These are phyloP conservation scores for Saccharomyces pastorianus DNA, from an alignment of 1,139 yeast species.

Conservation along the genomic window DNA sequence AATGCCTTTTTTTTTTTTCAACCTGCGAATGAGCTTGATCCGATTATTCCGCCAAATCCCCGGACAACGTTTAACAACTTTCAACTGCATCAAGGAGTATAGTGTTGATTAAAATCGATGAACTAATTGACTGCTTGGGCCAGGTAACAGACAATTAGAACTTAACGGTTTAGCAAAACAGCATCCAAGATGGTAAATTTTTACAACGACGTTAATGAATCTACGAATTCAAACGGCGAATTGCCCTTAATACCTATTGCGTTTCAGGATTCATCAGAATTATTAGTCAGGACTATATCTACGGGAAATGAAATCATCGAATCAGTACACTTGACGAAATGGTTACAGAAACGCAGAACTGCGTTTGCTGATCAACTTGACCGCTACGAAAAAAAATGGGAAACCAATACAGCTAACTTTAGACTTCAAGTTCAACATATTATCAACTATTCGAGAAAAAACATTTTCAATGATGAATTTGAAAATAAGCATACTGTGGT, in stretches of 20 bases:
- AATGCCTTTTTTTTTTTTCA: background rate
- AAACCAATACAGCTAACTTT: background rate
- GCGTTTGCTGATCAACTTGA: constrained; percentile 3
- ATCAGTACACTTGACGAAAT: constrained; percentile 14
- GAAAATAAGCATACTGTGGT: constrained; percentile 19
- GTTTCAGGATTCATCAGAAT: background rate
- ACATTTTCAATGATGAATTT: constrained; percentile 16
- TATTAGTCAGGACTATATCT: constrained; percentile 10
- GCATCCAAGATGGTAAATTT: constrained; percentile 1
- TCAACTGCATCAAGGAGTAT: background rate
- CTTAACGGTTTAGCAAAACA: background rate
- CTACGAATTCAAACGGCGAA: background rate
- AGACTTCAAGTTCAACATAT: constrained; percentile 1
- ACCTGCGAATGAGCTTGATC: background rate
- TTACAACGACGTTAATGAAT: background rate
- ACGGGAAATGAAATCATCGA: constrained; percentile 25
- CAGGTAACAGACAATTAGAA: background rate
- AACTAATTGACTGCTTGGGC: background rate
- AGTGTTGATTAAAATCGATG: background rate
- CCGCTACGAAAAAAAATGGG: background rate
- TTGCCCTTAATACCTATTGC: background rate
- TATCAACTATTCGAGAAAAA: constrained; percentile 14
- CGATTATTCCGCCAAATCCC: background rate
- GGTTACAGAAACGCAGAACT: constrained; percentile 12
- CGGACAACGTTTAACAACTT: background rate